Conservation (phyloP, 768 basidiomycete species). For the Tricholoma flavovirens region DNA sequence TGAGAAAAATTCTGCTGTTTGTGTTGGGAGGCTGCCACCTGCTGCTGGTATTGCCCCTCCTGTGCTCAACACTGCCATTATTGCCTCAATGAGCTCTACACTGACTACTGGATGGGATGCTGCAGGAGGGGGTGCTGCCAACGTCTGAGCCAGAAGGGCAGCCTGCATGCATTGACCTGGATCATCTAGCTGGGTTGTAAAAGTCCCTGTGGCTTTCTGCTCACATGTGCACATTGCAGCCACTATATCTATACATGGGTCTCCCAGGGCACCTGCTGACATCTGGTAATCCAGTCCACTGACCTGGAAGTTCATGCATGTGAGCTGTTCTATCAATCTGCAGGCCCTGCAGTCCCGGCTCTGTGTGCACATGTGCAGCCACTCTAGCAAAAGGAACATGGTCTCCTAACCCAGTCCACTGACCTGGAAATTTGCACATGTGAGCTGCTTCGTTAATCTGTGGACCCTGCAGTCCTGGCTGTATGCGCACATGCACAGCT, state of each 20-base stretch:
- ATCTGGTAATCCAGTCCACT: background rate
- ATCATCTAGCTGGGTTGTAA: too few species aligned
- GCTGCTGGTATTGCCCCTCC: background rate
- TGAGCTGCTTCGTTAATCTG: background rate
- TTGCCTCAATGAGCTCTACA: too few species aligned
- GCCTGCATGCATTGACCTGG: too few species aligned
- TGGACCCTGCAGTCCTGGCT: background rate
- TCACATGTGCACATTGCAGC: too few species aligned
- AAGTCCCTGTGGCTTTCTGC: too few species aligned
- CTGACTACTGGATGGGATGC: too few species aligned
- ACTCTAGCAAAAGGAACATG: too few species aligned
- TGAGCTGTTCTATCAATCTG: too few species aligned
- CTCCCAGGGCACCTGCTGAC: background rate
- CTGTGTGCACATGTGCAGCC: background rate
- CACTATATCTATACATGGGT: too few species aligned
- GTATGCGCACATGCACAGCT: background rate
- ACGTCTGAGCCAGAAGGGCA: too few species aligned
- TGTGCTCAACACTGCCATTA: too few species aligned
- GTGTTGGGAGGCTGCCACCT: background rate
- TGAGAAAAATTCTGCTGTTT: background rate
- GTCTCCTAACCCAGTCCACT: background rate
- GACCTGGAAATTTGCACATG: background rate
- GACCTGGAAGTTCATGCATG: background rate
- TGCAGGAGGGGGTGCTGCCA: too few species aligned
- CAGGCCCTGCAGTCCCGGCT: background rate